These are phyloP conservation scores for Crithidia acanthocephali DNA, from an alignment of 208 protist species.

Conservation along the genomic window DNA sequence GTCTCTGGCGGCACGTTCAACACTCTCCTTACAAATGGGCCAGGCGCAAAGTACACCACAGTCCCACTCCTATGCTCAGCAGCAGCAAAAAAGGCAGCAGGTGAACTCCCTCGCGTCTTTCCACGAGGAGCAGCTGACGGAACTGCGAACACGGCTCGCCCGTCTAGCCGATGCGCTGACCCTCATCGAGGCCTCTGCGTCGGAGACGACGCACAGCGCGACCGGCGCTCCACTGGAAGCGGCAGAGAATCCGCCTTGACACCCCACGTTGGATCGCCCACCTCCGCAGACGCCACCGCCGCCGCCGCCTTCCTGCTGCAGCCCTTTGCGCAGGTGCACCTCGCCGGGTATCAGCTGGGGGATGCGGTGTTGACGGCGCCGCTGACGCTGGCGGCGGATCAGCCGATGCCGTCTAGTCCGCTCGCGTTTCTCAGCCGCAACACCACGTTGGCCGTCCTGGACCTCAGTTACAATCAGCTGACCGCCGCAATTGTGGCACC, in stretches of 20 bases:
- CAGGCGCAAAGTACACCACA: conserved; percentile 10
- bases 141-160: not conserved
- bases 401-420: conserved; percentile 26
- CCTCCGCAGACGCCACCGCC: not conserved
- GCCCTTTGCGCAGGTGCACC: conserved; percentile 22
- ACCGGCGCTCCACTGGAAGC: no score
- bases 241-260: not conserved
- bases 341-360: conserved; percentile 28
- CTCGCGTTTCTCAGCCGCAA: conserved; percentile 41
- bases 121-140: not conserved
- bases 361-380: conserved; percentile 15
- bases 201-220: not conserved
- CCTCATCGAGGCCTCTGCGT: not conserved
- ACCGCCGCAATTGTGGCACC: conserved; percentile 31
- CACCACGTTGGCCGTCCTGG: conserved; percentile 38
- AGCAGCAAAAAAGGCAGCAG: not conserved
- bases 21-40: conserved; percentile 17
- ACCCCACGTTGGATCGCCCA: not conserved
- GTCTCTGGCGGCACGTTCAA: no score
- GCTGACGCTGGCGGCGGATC: not conserved
- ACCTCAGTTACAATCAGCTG: conserved; percentile 69
- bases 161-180: conserved; percentile 6
- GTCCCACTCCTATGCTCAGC: not conserved
- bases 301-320: conserved; percentile 1
- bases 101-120: not conserved